Evolutionary conservation across 139 green algal genomes (phyloP).

Genomic region (Picochlorum sp.): DNA sequence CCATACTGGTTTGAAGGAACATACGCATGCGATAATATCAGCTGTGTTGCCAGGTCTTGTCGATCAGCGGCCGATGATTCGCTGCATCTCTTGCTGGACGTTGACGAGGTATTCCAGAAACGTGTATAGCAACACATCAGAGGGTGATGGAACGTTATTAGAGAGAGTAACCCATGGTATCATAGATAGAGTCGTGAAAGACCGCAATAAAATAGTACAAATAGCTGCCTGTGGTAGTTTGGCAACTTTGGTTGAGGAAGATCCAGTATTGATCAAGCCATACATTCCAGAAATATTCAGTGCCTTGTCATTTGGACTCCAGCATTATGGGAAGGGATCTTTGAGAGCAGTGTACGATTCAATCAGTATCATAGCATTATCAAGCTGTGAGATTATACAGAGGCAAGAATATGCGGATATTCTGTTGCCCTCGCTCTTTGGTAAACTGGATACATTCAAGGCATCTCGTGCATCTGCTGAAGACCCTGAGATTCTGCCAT

Average conservation of each 20-base stretch:
- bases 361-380: constrained; percentile 62
- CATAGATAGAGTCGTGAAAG: constrained; percentile 46
- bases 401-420: constrained; percentile 14
- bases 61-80: constrained; percentile 73
- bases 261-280: not conserved
- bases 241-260: constrained; percentile 61
- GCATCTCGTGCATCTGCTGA: constrained; percentile 21
- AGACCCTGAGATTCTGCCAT: constrained; percentile 63
- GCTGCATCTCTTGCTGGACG: constrained; percentile 76
- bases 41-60: constrained; percentile 66
- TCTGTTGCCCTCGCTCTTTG: constrained; percentile 18
- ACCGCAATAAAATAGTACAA: constrained; percentile 85
- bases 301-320: constrained; percentile 37
- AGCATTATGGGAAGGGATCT: constrained; percentile 60
- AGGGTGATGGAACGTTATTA: constrained; percentile 11
- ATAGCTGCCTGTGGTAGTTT: constrained; percentile 77
- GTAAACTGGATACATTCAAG: constrained; percentile 16
- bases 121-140: constrained; percentile 42
- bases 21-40: constrained; percentile 65
- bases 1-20: constrained; percentile 53
- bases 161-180: constrained; percentile 60
- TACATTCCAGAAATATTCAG: constrained; percentile 12
- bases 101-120: constrained; percentile 75
- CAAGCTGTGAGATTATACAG: constrained; percentile 29
- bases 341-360: constrained; percentile 80